Percentiles rank a stretch among this genome's conserved stretches.
phyloP scores from a whole-genome alignment of 192 early-diverging fungal genomes.

The Gonapodya prolifera region DNA sequence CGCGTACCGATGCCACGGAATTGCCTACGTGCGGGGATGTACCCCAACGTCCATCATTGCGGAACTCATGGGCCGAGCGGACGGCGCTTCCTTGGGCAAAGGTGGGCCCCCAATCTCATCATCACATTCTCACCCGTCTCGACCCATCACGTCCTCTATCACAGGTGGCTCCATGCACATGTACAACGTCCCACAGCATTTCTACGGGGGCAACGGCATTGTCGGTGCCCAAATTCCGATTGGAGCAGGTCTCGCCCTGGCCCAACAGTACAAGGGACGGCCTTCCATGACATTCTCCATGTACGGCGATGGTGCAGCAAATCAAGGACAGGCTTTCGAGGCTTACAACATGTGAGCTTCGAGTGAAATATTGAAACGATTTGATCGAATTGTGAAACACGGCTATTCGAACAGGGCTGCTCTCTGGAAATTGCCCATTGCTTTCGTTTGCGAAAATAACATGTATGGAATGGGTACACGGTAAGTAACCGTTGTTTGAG shows the following conservation, averaged over 20 bases:
- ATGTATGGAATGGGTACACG: conserved; percentile 94
- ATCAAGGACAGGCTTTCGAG: conserved; percentile 98
- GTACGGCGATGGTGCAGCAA: conserved; percentile 95
- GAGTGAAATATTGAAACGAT: neutral
- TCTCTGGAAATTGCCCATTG: conserved; percentile 84
- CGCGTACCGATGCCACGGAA: conserved; percentile 97
- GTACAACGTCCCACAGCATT: conserved; percentile 66
- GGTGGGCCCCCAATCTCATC: conserved; percentile 23
- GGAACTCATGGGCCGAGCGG: conserved; percentile 66
- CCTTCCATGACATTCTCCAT: conserved; percentile 75
- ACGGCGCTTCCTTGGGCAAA: conserved; percentile 85
- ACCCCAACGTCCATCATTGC: conserved; percentile 50
- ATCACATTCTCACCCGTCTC: neutral
- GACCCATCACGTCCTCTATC: neutral
- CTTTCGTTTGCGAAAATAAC: conserved; percentile 99
- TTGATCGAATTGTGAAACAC: neutral
- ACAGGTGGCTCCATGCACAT: conserved; percentile 94
- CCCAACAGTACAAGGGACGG: conserved; percentile 79
- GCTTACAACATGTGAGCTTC: conserved; percentile 77
- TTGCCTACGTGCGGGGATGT: conserved; percentile 76
- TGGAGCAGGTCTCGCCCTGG: conserved; percentile 74
- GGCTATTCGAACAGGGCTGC: conserved; percentile 38
- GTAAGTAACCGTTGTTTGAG: too few species aligned
- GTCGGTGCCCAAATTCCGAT: conserved; percentile 92
- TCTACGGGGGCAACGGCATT: conserved; percentile 98